phyloP scores from a whole-genome alignment of 129 eudicot genomes.

The Deinandra increscens region DNA sequence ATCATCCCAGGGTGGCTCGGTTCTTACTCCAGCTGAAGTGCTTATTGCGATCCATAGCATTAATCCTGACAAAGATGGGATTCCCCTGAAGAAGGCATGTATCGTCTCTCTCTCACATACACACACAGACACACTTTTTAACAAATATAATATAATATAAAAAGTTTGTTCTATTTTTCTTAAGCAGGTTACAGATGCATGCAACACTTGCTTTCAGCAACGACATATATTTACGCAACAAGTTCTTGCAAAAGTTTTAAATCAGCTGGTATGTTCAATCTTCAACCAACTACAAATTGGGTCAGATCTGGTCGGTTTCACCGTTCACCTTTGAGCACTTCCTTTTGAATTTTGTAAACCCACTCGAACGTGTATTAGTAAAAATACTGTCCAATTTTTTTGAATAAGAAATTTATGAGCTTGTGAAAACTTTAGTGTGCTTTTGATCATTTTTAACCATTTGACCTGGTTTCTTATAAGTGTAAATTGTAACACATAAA shows the following conservation, averaged over 20 bases:
- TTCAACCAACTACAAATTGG: not conserved
- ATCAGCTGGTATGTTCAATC: conserved; percentile 71
- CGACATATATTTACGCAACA: conserved; percentile 86
- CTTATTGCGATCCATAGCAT: conserved; percentile 90
- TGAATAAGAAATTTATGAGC: not conserved
- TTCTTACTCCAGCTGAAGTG: conserved; percentile 87
- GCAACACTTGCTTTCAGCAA: conserved; percentile 95
- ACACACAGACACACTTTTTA: not conserved
- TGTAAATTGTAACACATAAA: not conserved
- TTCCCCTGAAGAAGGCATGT: conserved; percentile 84
- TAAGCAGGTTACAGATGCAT: conserved; percentile 91
- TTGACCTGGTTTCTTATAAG: not conserved
- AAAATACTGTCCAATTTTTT: not conserved
- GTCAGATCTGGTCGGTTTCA: not conserved
- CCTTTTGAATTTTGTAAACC: not conserved
- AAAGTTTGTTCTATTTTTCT: not conserved
- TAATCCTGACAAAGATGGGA: conserved; percentile 90
- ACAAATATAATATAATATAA: not conserved
- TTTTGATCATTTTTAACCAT: not conserved
- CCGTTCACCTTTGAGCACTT: not conserved
- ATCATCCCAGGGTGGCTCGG: conserved; percentile 60
- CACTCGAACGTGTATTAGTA: not conserved
- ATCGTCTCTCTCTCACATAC: not conserved
- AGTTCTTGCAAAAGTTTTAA: conserved; percentile 91
- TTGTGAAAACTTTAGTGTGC: conserved; percentile 3